These are phyloP conservation scores for Trichoderma sp. DNA, from an alignment of 2,329 filamentous ascomycete genomes.

Conservation along the genomic window DNA sequence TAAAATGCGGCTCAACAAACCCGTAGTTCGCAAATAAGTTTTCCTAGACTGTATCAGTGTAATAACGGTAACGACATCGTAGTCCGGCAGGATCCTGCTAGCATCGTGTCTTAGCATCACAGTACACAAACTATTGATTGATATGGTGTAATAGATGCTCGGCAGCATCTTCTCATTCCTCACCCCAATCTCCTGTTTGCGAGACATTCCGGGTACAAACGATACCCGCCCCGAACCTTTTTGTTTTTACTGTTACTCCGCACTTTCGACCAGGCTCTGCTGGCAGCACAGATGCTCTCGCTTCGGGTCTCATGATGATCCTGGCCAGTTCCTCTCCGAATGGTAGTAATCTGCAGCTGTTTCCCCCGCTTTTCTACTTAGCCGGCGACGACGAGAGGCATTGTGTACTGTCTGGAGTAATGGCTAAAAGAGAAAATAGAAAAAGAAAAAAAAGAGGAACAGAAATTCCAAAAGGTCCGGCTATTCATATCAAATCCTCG, in stretches of 20 bases:
- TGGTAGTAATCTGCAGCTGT: not conserved
- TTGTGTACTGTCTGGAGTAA: not conserved
- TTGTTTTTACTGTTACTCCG: not conserved
- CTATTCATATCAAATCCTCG: not conserved
- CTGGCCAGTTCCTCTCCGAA: not conserved
- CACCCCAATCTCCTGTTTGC: not conserved
- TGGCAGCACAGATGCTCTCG: not conserved
- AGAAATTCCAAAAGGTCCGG: not conserved
- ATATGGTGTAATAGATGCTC: not conserved
- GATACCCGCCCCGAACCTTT: not conserved
- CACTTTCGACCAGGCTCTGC: constrained; percentile 1
- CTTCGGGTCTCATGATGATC: not conserved
- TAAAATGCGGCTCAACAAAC: not conserved
- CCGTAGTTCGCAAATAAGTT: not conserved
- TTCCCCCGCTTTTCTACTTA: constrained; percentile 14
- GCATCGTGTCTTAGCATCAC: not conserved
- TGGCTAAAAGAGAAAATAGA: constrained; percentile 2
- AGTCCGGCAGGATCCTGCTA: not conserved
- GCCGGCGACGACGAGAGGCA: not conserved
- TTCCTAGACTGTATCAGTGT: not conserved
- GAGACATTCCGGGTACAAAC: not conserved
- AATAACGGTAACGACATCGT: not conserved
- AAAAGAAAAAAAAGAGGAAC: not conserved
- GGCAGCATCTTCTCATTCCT: not conserved
- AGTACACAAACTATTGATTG: not conserved